These are phyloP conservation scores for Ogataea nitratoaversa DNA, from an alignment of 805 yeast genomes.

Conservation along the genomic window DNA sequence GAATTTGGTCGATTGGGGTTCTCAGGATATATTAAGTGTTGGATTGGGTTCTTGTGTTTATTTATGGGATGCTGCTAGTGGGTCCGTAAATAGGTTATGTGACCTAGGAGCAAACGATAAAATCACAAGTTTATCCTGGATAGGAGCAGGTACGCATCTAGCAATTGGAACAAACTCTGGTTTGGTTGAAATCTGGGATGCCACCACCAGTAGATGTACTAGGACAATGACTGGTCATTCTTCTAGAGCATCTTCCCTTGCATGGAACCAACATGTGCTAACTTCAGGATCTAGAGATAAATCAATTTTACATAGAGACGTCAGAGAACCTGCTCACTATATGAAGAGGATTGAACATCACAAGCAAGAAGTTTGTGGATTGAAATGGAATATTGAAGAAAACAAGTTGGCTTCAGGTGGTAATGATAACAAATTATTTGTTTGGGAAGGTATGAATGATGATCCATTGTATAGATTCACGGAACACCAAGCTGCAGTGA, in stretches of 20 bases:
- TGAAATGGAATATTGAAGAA: constrained; percentile 88
- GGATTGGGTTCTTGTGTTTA: constrained; percentile 87
- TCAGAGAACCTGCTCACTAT: constrained; percentile 78
- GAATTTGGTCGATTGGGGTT: constrained; percentile 93
- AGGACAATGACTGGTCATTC: constrained; percentile 92
- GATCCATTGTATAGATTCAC: constrained; percentile 69
- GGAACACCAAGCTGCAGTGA: constrained; percentile 93
- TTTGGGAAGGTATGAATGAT: constrained; percentile 78
- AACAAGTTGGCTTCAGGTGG: constrained; percentile 94
- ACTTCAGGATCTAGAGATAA: constrained; percentile 87
- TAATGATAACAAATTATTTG: constrained; percentile 79
- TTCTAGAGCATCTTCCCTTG: constrained; percentile 76
- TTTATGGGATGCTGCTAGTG: constrained; percentile 84
- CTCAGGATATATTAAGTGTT: constrained; percentile 82
- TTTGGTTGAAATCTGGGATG: constrained; percentile 92
- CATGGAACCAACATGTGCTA: constrained; percentile 91
- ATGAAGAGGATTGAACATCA: constrained; percentile 67
- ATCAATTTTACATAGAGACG: constrained; percentile 84
- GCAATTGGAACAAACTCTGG: constrained; percentile 91
- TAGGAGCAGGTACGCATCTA: constrained; percentile 88
- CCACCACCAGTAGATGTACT: constrained; percentile 71
- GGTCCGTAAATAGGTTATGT: constrained; percentile 76
- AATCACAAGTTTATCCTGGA: constrained; percentile 87
- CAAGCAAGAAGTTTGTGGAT: constrained; percentile 93
- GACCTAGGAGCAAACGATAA: constrained; percentile 61